Conservation (phyloP, 345 rosid genomes). For the Isatis tinctoria region DNA sequence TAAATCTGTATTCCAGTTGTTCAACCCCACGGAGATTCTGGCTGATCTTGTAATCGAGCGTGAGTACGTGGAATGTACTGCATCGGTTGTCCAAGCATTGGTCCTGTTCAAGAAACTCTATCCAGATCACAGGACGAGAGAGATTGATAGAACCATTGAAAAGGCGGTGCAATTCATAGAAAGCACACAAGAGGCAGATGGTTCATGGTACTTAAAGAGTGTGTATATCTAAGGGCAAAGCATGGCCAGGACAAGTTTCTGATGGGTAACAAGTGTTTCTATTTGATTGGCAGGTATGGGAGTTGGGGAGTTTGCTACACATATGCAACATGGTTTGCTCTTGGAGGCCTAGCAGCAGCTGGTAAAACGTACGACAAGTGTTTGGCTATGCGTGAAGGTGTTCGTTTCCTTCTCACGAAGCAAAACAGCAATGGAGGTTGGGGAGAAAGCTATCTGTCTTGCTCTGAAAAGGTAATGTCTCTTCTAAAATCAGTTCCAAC, state of each 20-base stretch:
- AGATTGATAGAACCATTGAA: conserved; percentile 26
- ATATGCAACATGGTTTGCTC: conserved; percentile 33
- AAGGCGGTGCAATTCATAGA: conserved; percentile 24
- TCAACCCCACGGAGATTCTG: conserved; percentile 55
- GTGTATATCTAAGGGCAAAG: neutral
- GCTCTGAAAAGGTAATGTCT: conserved; percentile 28
- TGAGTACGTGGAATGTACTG: conserved; percentile 40
- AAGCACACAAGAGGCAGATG: conserved; percentile 24
- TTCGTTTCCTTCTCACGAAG: conserved; percentile 24
- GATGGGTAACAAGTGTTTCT: neutral
- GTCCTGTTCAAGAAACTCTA: conserved; percentile 26
- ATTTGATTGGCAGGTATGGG: conserved; percentile 27
- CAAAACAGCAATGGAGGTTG: conserved; percentile 39
- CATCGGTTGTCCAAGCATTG: conserved; percentile 34
- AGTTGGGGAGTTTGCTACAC: conserved; percentile 37
- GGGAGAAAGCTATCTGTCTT: conserved; percentile 42
- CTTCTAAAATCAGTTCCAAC: no score
- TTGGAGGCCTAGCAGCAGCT: conserved; percentile 26
- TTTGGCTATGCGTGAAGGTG: conserved; percentile 28
- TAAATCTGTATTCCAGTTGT: conserved; percentile 33
- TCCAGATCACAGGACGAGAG: conserved; percentile 27
- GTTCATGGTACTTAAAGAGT: conserved; percentile 31
- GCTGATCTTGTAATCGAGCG: conserved; percentile 34
- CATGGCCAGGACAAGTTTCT: neutral
- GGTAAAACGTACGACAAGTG: conserved; percentile 31